phyloP scores from a whole-genome alignment of 192 early-diverging fungal genomes.

The Phycomyces nitens region DNA sequence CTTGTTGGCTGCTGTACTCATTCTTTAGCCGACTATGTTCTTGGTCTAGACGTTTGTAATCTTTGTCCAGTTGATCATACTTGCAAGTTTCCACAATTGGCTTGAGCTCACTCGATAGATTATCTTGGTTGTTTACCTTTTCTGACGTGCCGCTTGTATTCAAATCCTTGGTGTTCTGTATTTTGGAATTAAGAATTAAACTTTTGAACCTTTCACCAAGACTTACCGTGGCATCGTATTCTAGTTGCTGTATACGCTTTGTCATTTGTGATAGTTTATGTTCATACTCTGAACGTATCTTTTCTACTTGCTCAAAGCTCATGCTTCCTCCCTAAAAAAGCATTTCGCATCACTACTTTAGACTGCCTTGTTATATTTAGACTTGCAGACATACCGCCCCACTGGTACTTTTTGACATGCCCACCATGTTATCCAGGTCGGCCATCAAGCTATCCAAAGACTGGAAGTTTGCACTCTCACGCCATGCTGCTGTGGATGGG shows the following conservation, averaged over 20 bases:
- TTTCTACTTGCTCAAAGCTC: slow-evolving; percentile 36
- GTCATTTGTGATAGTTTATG: slow-evolving; percentile 51
- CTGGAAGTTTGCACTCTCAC: slow-evolving; percentile 36
- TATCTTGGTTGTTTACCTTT: too few species aligned
- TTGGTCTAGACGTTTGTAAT: slow-evolving; percentile 70
- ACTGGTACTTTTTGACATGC: slow-evolving; percentile 1
- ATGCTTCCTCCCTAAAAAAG: neutral
- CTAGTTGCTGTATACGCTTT: slow-evolving; percentile 66
- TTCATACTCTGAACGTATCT: slow-evolving; percentile 58
- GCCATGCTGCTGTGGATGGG: too few species aligned
- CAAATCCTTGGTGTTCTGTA: too few species aligned
- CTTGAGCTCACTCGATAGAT: too few species aligned
- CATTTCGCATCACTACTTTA: too few species aligned
- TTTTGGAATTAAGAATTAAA: neutral
- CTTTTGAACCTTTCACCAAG: too few species aligned
- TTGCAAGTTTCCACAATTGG: neutral
- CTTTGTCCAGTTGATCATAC: slow-evolving; percentile 49
- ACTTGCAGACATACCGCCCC: neutral
- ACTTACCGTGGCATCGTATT: slow-evolving; percentile 51
- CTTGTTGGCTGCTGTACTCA: slow-evolving; percentile 14
- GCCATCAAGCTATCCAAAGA: slow-evolving; percentile 76
- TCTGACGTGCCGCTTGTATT: neutral
- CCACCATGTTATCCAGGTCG: slow-evolving; percentile 65
- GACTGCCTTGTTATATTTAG: neutral
- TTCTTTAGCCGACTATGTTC: too few species aligned